Base-by-base conservation (phyloP, 495 filamentous ascomycete genomes). In the Corynascus novoguineensis region DNA sequence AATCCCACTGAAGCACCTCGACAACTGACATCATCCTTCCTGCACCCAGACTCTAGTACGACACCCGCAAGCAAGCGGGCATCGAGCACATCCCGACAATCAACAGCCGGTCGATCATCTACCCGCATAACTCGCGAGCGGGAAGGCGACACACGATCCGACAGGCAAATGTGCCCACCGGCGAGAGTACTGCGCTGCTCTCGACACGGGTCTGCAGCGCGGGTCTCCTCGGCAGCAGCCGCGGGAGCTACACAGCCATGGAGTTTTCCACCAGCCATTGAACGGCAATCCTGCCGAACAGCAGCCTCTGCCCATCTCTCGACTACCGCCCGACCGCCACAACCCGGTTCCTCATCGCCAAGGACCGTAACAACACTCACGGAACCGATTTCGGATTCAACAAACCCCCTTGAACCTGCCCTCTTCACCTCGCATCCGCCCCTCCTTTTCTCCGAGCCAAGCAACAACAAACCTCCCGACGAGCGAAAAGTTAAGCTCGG, bases 401-500 rank as follows among this genome's bases (percentile, higher is more conserved):
- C 41, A 47, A 24, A 45, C 5, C 57, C 32, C 5, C 40, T 32
- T 29, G 32, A 37, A n/a, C 3, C 42, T 19, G 7, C 46, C 46
- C n/a, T 34, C 24, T 53, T 60, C 21, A 60, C 35, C 37, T 31
- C 25, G 37, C 21, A 51, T 50, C 59, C 31, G 19, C 53, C 28
- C 9, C 53, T 50, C n/a, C 35, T 37, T 24, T 52, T 34, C n/a
- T 48, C 46, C 0, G 44, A 45, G 11, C 25, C 46, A 40, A 49
- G 28, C 59, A 51, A 40, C 42, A 64, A 45, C 68, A 68, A 55
- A 1, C 86, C 85, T 8, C 83, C 91, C 25, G 58, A 66, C 72
- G 85, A 93, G 66, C 83, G 92, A 34, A 92, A 87, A 40, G 65
- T 96, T 46, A 92, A 93, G 69, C 84, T 98, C 3, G 92, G 93